Conservation (phyloP, 352 stramenopile genomes). For the Phytophthora litchii region DNA sequence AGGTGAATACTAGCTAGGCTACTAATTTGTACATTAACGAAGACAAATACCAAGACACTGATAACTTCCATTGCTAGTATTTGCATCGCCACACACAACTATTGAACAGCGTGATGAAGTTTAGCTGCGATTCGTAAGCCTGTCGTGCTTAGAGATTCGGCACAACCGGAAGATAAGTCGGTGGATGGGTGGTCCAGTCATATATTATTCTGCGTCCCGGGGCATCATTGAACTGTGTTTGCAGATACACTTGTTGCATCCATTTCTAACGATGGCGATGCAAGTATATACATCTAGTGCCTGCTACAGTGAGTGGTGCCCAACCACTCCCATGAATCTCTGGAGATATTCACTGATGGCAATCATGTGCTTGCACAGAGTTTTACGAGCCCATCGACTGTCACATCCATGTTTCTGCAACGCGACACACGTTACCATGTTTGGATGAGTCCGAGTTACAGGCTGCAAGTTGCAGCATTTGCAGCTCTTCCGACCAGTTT, state of each 20-base stretch:
- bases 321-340: conserved; percentile 4
- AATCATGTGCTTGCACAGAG: conserved; percentile 9
- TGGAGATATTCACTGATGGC: neutral
- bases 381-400: conserved; percentile 14
- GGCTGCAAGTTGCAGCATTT: conserved; percentile 11
- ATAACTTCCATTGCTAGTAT: conserved; percentile 4
- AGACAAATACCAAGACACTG: conserved; percentile 16
- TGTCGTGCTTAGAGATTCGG: conserved; percentile 23
- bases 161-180: conserved; percentile 5
- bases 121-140: conserved; percentile 2
- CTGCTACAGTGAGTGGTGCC: too few species aligned
- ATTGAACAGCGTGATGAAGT: neutral
- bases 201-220: too few species aligned
- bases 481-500: conserved; percentile 16
- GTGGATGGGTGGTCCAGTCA: conserved; percentile 8
- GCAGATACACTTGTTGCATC: neutral
- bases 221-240: conserved; percentile 17
- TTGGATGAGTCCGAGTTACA: conserved; percentile 10
- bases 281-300: too few species aligned
- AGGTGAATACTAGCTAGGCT: conserved; percentile 3
- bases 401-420: conserved; percentile 17
- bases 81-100: neutral
- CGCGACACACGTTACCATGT: neutral
- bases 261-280: too few species aligned
- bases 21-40: conserved; percentile 21